phyloP scores from a whole-genome alignment of 305 asterid genomes.

The Fraxinus dipetala region DNA sequence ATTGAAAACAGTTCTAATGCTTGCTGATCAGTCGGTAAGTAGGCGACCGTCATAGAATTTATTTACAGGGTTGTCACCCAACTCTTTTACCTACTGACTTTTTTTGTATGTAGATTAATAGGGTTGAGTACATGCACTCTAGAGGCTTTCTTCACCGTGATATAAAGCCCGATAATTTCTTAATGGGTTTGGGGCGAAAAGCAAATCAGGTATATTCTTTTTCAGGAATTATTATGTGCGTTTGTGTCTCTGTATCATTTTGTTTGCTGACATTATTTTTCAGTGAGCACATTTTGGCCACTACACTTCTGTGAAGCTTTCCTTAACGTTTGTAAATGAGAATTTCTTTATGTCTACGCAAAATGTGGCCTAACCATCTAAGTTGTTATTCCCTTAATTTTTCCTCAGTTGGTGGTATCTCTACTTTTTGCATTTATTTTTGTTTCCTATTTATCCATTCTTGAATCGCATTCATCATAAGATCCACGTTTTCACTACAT shows the following conservation, averaged over 20 bases:
- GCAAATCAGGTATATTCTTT: conserved; percentile 45
- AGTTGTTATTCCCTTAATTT: background rate
- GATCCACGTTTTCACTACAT: background rate
- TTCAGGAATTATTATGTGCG: background rate
- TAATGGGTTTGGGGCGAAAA: conserved; percentile 60
- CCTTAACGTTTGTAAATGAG: background rate
- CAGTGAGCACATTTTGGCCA: background rate
- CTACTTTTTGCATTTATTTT: background rate
- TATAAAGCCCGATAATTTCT: conserved; percentile 54
- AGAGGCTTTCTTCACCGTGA: conserved; percentile 63
- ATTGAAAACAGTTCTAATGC: conserved; percentile 51
- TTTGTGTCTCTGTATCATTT: background rate
- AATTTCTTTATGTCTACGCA: background rate
- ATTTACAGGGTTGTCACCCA: background rate
- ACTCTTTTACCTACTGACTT: background rate
- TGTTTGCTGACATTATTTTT: background rate
- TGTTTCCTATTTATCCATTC: background rate
- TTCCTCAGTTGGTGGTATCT: background rate
- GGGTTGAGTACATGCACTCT: conserved; percentile 54
- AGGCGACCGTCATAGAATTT: background rate
- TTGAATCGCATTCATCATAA: background rate
- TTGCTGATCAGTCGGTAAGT: conserved; percentile 55
- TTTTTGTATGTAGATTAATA: conserved; percentile 38
- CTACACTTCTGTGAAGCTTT: background rate
- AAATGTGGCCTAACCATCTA: background rate